Evolutionary conservation across 345 rosid genomes (phyloP).

Genomic region (Euphorbia pulcherrima): DNA sequence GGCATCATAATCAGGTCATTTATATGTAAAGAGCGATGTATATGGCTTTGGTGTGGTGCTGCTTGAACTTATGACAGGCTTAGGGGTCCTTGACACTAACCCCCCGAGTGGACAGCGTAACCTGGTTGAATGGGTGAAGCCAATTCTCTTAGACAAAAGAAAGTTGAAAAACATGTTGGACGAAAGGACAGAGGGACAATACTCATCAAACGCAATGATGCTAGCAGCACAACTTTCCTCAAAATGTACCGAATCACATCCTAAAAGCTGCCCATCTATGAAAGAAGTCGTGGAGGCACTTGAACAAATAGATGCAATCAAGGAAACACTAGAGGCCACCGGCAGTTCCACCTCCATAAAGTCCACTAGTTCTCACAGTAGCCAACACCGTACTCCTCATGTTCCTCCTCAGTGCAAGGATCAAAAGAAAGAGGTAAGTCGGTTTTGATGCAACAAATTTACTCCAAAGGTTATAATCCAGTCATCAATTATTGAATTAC

Average conservation of each 20-base stretch:
- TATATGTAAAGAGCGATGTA: conserved; percentile 66
- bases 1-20: conserved; percentile 37
- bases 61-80: conserved; percentile 54
- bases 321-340: too few species aligned
- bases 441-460: too few species aligned
- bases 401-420: too few species aligned
- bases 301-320: conserved; percentile 41
- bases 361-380: too few species aligned
- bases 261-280: conserved; percentile 54
- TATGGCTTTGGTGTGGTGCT: conserved; percentile 66
- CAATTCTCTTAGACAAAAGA: conserved; percentile 34
- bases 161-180: conserved; percentile 43
- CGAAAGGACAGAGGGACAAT: conserved; percentile 44
- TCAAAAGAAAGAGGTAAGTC: too few species aligned
- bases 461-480: too few species aligned
- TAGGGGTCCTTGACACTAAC: conserved; percentile 38
- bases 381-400: too few species aligned
- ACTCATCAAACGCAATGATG: conserved; percentile 42
- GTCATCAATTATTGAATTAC: too few species aligned
- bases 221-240: conserved; percentile 39
- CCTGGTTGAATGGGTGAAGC: conserved; percentile 54
- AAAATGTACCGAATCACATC: conserved; percentile 43
- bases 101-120: conserved; percentile 42
- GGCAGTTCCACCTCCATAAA: too few species aligned
- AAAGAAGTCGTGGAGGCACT: conserved; percentile 46